These are phyloP conservation scores for Sarocladium kiliense DNA, from an alignment of 2,329 filamentous ascomycete species.

Conservation along the genomic window DNA sequence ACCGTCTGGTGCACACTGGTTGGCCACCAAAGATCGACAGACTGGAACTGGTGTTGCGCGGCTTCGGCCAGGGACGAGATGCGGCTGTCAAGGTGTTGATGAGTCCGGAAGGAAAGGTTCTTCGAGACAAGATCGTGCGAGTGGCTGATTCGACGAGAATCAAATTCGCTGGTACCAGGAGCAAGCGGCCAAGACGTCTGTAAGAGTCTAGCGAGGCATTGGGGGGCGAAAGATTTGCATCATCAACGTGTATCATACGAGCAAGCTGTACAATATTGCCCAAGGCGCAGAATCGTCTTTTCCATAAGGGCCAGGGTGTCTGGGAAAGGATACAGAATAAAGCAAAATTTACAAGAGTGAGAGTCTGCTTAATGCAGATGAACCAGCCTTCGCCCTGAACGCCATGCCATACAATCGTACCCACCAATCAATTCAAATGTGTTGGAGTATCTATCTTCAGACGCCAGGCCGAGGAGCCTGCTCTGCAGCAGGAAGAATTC, in stretches of 20 bases:
- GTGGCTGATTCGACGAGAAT: conserved; percentile 83
- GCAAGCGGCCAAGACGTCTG: conserved; percentile 77
- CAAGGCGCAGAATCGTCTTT: neutral
- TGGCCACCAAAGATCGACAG: conserved; percentile 69
- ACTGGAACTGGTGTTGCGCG: conserved; percentile 76
- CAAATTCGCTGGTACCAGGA: conserved; percentile 94
- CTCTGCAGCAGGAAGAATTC: conserved; percentile 47
- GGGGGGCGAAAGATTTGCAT: neutral
- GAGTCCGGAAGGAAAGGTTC: conserved; percentile 72
- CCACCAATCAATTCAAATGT: neutral
- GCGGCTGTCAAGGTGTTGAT: conserved; percentile 86
- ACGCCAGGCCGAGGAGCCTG: conserved; percentile 34
- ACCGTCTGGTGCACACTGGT: conserved; percentile 76
- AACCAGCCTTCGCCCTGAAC: neutral
- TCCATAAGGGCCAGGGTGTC: neutral
- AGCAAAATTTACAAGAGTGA: neutral
- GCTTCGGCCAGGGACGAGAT: conserved; percentile 82
- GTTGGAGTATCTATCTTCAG: neutral
- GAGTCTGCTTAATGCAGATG: neutral
- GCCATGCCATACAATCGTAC: neutral
- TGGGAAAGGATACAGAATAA: neutral
- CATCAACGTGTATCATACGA: conserved; percentile 11
- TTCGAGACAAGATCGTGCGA: conserved; percentile 70
- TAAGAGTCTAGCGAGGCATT: conserved; percentile 18
- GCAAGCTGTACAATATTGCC: conserved; percentile 26